These are phyloP conservation scores for Clitoria ternatea DNA, from an alignment of 306 rosid species.

Conservation along the genomic window DNA sequence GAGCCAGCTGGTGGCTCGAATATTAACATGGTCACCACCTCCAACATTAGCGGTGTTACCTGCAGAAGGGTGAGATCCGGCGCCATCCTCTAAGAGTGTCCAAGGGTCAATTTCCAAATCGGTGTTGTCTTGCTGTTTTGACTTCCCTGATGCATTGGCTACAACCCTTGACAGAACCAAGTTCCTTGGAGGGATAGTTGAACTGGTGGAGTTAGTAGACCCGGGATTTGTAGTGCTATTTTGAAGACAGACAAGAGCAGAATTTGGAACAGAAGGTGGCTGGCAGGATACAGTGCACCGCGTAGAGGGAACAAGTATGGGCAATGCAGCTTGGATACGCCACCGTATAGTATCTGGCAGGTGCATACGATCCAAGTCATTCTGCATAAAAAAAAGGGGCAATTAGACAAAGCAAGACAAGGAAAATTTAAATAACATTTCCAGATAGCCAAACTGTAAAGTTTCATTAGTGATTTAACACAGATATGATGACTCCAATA, in stretches of 20 bases:
- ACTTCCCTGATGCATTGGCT: constrained; percentile 55
- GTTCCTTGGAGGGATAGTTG: constrained; percentile 46
- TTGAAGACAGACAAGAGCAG: constrained; percentile 62
- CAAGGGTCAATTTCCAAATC: constrained; percentile 88
- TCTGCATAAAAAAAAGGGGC: constrained; percentile 45
- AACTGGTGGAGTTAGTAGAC: constrained; percentile 40
- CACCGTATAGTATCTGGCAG: constrained; percentile 73
- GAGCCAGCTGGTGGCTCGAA: constrained; percentile 84
- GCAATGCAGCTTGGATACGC: constrained; percentile 97
- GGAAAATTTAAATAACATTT: background rate
- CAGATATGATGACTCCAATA: too few relatives aligned
- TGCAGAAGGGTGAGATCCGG: constrained; percentile 75
- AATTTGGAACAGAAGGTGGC: constrained; percentile 54
- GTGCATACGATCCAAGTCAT: constrained; percentile 77
- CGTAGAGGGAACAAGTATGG: constrained; percentile 50
- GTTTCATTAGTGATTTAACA: background rate
- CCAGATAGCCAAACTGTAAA: background rate
- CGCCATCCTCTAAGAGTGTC: constrained; percentile 89
- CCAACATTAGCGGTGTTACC: constrained; percentile 55
- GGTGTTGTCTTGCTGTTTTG: constrained; percentile 50
- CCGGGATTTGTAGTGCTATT: constrained; percentile 43
- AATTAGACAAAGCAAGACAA: background rate
- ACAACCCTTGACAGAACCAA: constrained; percentile 36
- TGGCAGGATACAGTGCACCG: constrained; percentile 70
- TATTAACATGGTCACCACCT: constrained; percentile 64